These are phyloP conservation scores for Trametes versicolor DNA, from an alignment of 1,284 basidiomycete genomes.

Conservation along the genomic window DNA sequence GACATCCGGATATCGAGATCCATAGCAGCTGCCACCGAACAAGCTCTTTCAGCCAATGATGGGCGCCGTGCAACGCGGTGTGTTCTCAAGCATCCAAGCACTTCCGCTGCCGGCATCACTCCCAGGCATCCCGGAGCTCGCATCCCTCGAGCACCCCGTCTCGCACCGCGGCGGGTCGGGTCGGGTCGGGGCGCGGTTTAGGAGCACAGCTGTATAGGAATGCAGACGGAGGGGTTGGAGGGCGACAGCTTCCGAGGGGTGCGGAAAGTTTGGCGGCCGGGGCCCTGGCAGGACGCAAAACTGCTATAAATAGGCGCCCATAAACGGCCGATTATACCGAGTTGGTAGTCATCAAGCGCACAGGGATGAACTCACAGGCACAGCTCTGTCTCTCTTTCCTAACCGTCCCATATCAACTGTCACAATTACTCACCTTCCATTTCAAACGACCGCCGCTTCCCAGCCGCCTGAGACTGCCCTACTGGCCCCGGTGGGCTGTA, in stretches of 20 bases:
- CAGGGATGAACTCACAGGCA: constrained; percentile 45
- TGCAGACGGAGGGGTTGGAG: constrained; percentile 18
- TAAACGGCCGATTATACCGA: constrained; percentile 41
- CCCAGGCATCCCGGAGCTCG: neutral
- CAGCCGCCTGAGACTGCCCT: constrained; percentile 14
- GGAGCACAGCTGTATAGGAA: constrained; percentile 24
- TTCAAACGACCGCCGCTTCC: constrained; percentile 24
- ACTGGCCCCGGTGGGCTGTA: neutral
- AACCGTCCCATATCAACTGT: constrained; percentile 34
- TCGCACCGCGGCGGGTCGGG: neutral
- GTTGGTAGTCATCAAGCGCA: constrained; percentile 34
- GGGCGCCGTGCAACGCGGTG: neutral
- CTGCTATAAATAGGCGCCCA: constrained; percentile 43
- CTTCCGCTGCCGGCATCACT: constrained; percentile 2
- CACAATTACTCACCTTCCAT: constrained; percentile 28
- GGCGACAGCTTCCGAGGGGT: constrained; percentile 15
- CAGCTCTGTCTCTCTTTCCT: constrained; percentile 36
- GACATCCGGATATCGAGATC: constrained; percentile 21
- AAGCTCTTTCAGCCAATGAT: constrained; percentile 14
- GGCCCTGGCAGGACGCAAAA: constrained; percentile 16
- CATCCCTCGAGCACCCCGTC: neutral
- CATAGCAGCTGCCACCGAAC: constrained; percentile 14
- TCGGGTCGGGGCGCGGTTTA: constrained; percentile 1
- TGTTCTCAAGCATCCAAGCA: constrained; percentile 7
- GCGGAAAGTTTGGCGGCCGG: constrained; percentile 12